Percentiles rank a stretch among this genome's conserved stretches.
These are phyloP conservation scores for Cicer chorassanicum DNA, from an alignment of 306 rosid species.

Conservation along the genomic window DNA sequence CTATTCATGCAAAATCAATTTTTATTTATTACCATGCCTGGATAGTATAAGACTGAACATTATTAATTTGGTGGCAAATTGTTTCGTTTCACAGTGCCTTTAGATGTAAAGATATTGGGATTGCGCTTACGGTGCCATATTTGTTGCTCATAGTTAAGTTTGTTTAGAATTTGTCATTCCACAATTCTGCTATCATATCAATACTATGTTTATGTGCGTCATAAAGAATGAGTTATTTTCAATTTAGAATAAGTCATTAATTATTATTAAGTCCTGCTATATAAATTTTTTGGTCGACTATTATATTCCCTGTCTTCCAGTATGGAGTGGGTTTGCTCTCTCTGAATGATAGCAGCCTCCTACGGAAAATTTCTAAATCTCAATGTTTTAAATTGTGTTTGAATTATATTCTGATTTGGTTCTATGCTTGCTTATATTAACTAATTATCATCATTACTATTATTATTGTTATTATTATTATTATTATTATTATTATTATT, in stretches of 20 bases:
- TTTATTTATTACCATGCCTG: background rate
- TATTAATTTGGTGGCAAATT: background rate
- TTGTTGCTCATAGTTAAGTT: background rate
- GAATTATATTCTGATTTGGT: background rate
- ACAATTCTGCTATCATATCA: background rate
- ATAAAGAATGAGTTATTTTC: background rate
- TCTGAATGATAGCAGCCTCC: background rate
- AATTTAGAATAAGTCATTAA: background rate
- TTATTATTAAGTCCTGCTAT: background rate
- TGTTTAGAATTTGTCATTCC: constrained; percentile 31
- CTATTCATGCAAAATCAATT: too few relatives aligned
- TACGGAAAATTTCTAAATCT: background rate
- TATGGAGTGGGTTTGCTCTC: background rate
- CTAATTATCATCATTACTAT: background rate
- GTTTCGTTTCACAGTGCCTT: background rate
- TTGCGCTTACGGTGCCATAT: background rate
- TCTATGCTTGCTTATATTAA: constrained; percentile 13
- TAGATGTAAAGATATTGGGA: background rate
- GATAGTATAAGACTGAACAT: background rate
- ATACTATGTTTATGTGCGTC: background rate
- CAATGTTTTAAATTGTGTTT: constrained; percentile 8
- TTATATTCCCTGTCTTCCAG: background rate
- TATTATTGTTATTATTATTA: background rate
- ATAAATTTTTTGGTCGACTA: background rate
- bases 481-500: background rate